phyloP scores from a whole-genome alignment of 768 basidiomycete genomes.

The Collybia nuda region DNA sequence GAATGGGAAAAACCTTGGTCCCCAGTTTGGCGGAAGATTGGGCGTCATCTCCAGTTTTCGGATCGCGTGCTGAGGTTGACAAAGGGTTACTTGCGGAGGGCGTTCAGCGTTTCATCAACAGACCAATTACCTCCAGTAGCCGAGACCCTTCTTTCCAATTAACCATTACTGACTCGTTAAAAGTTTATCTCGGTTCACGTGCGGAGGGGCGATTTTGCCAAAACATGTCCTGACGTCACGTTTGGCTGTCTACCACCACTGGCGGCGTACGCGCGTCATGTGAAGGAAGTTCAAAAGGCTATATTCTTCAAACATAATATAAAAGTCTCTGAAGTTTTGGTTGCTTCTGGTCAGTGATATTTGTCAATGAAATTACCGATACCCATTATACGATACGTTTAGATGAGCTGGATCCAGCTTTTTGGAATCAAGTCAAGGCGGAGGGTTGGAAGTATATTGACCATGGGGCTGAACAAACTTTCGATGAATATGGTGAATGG shows the following conservation, averaged over 20 bases:
- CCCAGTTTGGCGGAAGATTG: slow-evolving; percentile 42
- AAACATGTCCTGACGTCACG: slow-evolving; percentile 26
- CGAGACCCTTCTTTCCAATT: slow-evolving; percentile 3
- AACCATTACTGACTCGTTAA: not conserved
- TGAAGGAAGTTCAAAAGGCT: slow-evolving; percentile 34
- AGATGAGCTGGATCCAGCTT: slow-evolving; percentile 44
- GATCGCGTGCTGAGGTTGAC: slow-evolving; percentile 27
- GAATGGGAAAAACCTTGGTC: slow-evolving; percentile 37
- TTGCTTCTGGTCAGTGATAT: slow-evolving; percentile 35
- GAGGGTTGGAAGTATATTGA: slow-evolving; percentile 47
- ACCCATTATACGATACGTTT: not conserved
- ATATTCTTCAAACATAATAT: slow-evolving; percentile 28
- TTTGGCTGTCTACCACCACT: slow-evolving; percentile 40
- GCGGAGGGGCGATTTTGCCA: slow-evolving; percentile 44
- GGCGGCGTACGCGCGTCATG: slow-evolving; percentile 32
- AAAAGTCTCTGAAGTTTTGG: slow-evolving; percentile 33
- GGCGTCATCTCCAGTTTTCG: slow-evolving; percentile 34
- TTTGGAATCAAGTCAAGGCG: slow-evolving; percentile 36
- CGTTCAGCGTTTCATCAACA: slow-evolving; percentile 18
- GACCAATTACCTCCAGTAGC: slow-evolving; percentile 33
- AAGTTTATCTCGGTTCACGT: slow-evolving; percentile 47
- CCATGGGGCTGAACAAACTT: slow-evolving; percentile 32
- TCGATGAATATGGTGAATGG: slow-evolving; percentile 38
- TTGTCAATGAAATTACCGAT: not conserved
- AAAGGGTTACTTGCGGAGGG: slow-evolving; percentile 28